Evolutionary conservation across 371 early-diverging fungal genomes (phyloP), one percentile per base, ranked within the genome.

Genomic region (Enterospora canceri): DNA sequence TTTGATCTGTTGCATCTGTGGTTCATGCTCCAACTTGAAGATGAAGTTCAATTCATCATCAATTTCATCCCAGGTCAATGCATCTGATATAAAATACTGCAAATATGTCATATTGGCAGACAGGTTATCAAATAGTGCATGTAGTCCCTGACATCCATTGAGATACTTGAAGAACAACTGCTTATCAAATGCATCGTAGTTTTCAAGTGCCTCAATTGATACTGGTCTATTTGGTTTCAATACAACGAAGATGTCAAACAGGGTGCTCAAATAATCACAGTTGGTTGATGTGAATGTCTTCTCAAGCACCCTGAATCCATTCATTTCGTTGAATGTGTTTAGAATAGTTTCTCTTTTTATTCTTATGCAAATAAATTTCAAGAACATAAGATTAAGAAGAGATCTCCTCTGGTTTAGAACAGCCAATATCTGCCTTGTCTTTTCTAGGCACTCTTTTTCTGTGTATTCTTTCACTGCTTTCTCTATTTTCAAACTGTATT

Each of bases 401-500:
- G 55, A 54, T 18, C 54, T 60, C 15, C 65, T 65, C 12, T 50
- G 28, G 5, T 29, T 59, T 16, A 58, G 47, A 23, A 58, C 58
- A 15, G 28, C 23, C 19, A 71, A 48, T 40, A 58, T 59, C 28
- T 66, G 59, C 3, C 16, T 53, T 1, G 66, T 71, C 32, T 67
- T 65, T 28, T n/a, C 65, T 24, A 58, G 65, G 26, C 67, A 64
- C 33, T 71, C 71, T 16, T 65, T 47, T 24, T 58, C 24, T 0
- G 58, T 59, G 28, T 65, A 60, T 29, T 49, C 53, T 31, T 61
- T 61, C 15, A 61, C 58, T 30, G 63, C 66, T 5, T 65, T 66
- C 51, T 59, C 48, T 28, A 71, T 63, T 56, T 66, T 71, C 40
- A 64, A 8, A 4, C 8, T 19, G 26, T 26, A 51, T 4, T 24